Base-by-base conservation (phyloP, 371 early-diverging fungal species). In the Actinomucor elegans region DNA sequence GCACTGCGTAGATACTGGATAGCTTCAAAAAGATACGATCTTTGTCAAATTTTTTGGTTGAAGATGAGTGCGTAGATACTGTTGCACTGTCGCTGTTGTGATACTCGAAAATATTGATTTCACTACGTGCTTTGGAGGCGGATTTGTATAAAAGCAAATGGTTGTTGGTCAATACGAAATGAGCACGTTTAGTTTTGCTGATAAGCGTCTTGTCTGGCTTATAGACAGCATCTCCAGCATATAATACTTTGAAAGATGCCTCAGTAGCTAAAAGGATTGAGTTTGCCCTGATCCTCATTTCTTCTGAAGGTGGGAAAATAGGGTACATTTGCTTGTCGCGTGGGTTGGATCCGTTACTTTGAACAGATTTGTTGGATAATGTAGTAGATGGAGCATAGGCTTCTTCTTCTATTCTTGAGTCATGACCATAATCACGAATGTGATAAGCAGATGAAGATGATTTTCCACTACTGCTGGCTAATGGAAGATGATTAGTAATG, bases 131-230 rank as follows among this genome's bases (percentile, higher is more conserved):
- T 24, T 70, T 71, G 24, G 58, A 61, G 5, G 60, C 45, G 2
- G 53, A 59, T 53, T 75, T 75, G 48, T 65, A 75, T 7, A 57
- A 33, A 1, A 75, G 56, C 11, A 75, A 24, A 7, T 65, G 45
- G 1, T 61, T 64, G 18, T 62, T 67, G 18, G 70, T 75, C 12
- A 75, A 35, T 10, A 75, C 66, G 31, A 67, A 57, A 35, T 69
- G 58, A 6, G 54, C 52, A 5, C 50, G 40, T 27, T 67, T 71
- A 15, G 50, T 48, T 32, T 64, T 65, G 20, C 17, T 51, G 7
- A 52, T 29, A 4, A 52, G 23, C 2, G 27, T 32, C 17, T 51
- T 53, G 12, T 69, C 69, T 9, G 58, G 57, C 9, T 64, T 53
- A 31, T 67, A 54, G 9, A 43, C 36, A 9, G 55, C 51, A 15